Evolutionary conservation across 2,329 filamentous ascomycete genomes (phyloP).

Genomic region (Metarhizium anisopliae): DNA sequence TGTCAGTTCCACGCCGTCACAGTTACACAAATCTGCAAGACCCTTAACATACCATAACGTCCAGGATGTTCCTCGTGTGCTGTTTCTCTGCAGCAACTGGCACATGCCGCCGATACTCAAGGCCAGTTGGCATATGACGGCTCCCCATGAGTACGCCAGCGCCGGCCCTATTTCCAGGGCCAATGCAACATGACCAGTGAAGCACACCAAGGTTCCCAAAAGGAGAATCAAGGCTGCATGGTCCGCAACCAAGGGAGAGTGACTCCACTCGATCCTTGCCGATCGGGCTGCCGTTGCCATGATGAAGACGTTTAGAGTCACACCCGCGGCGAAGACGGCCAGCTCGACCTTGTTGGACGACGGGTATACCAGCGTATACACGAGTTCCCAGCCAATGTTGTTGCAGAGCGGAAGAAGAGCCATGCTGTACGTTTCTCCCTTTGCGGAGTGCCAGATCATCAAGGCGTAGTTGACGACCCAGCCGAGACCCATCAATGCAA

Average conservation of each 20-base stretch:
- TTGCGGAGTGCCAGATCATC: slow-evolving; percentile 8
- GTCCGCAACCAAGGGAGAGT: slow-evolving; percentile 7
- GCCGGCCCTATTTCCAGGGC: slow-evolving; percentile 9
- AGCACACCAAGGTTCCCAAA: slow-evolving; percentile 6
- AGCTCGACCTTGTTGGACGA: slow-evolving; percentile 9
- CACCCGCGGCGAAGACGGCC: slow-evolving; percentile 5
- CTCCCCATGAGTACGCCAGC: slow-evolving; percentile 10
- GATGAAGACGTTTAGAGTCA: slow-evolving; percentile 8
- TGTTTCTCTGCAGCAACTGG: slow-evolving; percentile 9
- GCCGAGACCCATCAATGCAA: slow-evolving; percentile 8
- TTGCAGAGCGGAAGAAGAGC: slow-evolving; percentile 10
- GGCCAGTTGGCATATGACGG: slow-evolving; percentile 9
- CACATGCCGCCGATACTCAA: slow-evolving; percentile 8
- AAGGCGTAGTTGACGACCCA: slow-evolving; percentile 10
- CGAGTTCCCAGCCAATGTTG: slow-evolving; percentile 10
- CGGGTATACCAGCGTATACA: slow-evolving; percentile 8
- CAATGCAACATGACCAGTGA: slow-evolving; percentile 9
- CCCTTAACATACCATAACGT: slow-evolving; percentile 6
- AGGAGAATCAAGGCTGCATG: slow-evolving; percentile 6
- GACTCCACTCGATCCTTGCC: slow-evolving; percentile 6
- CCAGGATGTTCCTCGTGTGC: slow-evolving; percentile 7
- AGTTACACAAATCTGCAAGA: no score
- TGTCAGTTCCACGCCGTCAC: background rate
- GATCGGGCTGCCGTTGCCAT: slow-evolving; percentile 7
- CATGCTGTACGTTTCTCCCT: slow-evolving; percentile 9